A percentile compares a stretch with the other conserved stretches of the same genome.
These are phyloP conservation scores for Globisporangium okanoganense DNA, from an alignment of 352 stramenopile species.

Conservation along the genomic window DNA sequence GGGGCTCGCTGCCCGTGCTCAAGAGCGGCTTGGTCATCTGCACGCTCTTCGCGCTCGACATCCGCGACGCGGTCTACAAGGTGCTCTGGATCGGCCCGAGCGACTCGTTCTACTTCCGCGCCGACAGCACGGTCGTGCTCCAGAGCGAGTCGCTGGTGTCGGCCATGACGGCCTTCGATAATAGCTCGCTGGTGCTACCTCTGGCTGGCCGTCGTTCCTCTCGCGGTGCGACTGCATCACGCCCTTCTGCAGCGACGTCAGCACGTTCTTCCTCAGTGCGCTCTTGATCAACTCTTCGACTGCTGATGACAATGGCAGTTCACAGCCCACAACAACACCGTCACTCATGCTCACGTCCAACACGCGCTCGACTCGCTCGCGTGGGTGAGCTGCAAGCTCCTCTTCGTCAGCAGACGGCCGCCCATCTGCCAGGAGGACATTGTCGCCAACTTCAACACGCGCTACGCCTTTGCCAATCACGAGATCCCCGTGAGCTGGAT, in stretches of 20 bases:
- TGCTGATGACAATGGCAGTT: not conserved
- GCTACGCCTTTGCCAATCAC: no score
- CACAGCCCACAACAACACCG: not conserved
- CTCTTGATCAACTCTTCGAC: conserved; percentile 27
- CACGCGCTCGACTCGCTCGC: conserved; percentile 12
- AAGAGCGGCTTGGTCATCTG: conserved; percentile 20
- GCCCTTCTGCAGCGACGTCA: conserved; percentile 16
- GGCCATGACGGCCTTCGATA: conserved; percentile 8
- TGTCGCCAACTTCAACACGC: no score
- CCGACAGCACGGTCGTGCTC: conserved; percentile 20
- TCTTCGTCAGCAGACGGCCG: no score
- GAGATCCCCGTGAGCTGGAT: no score
- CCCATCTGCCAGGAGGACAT: no score
- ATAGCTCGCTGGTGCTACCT: conserved; percentile 9
- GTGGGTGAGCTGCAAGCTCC: conserved; percentile 14
- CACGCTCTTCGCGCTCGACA: conserved; percentile 27
- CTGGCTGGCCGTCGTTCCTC: conserved; percentile 35
- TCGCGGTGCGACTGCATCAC: conserved; percentile 27
- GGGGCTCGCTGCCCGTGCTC: conserved; percentile 5
- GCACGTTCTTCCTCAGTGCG: conserved; percentile 27
- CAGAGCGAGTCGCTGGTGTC: conserved; percentile 15
- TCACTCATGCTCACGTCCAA: conserved; percentile 2
- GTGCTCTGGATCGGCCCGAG: conserved; percentile 27
- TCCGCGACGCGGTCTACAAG: conserved; percentile 34
- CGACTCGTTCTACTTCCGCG: conserved; percentile 35